These are phyloP conservation scores for Hypsizygus marmoreus DNA, from an alignment of 768 basidiomycete species.

Conservation along the genomic window DNA sequence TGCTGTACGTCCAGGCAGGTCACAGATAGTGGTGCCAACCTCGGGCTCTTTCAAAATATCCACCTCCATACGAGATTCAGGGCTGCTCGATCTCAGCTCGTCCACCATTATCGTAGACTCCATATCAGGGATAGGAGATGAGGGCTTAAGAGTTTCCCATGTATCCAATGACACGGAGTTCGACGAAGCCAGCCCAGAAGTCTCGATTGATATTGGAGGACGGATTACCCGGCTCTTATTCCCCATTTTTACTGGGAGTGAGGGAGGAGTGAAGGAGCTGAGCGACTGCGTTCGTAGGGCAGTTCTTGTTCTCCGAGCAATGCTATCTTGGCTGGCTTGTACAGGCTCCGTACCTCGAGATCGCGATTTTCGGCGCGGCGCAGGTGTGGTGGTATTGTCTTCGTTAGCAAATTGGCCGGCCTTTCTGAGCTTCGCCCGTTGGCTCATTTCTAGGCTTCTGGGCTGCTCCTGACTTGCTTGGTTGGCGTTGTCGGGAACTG, in stretches of 20 bases:
- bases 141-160: slow-evolving; percentile 23
- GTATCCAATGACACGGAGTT: slow-evolving; percentile 19
- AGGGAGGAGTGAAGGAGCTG: slow-evolving; percentile 20
- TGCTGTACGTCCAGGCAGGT: background rate
- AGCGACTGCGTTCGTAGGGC: slow-evolving; percentile 18
- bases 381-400: background rate
- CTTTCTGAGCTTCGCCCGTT: no score
- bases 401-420: no score
- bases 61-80: slow-evolving; percentile 5
- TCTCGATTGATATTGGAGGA: slow-evolving; percentile 11
- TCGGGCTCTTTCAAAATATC: slow-evolving; percentile 4
- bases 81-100: slow-evolving; percentile 26
- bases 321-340: slow-evolving; percentile 14
- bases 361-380: background rate
- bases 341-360: background rate
- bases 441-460: no score
- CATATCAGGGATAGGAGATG: slow-evolving; percentile 20
- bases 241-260: slow-evolving; percentile 16
- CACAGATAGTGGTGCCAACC: slow-evolving; percentile 6
- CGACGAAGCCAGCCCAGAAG: slow-evolving; percentile 3
- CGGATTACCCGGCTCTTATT: slow-evolving; percentile 12
- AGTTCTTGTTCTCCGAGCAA: slow-evolving; percentile 26
- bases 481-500: no score
- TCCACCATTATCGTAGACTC: slow-evolving; percentile 26
- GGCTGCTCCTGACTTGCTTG: no score